Base-by-base conservation (phyloP, 805 yeast genomes). In the Candida succiphila region DNA sequence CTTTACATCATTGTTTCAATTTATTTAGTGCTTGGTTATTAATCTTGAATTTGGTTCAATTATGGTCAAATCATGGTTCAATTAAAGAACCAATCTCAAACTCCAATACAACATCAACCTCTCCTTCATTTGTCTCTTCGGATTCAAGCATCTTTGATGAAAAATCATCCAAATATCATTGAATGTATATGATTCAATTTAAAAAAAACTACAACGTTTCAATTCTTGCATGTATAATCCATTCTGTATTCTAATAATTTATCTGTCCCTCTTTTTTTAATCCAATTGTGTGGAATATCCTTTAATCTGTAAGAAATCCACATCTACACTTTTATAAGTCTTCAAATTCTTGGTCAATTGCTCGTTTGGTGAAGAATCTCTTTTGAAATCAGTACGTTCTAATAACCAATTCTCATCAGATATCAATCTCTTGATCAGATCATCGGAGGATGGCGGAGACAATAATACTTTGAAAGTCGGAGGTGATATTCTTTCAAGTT, bases 1-100 rank as follows among this genome's bases (percentile, higher is more conserved):
- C 88, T 83, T 58, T 87, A 30, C 92, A 87, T 46, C 82, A 83
- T 49, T 54, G 86, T 33, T 68, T 81, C 35, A 86, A 86, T 52
- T 51, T 79, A 14, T 56, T 78, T 34, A 67, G 77, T 51, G 68
- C 78, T 29, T 63, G 78, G 68, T 42, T 73, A 16, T 50, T 67
- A 30, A 31, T 49, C 8, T 30, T 46, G 17, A 29, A 40, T 16
- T 34, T 46, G 25, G 54, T 47, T 29, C 49, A 53, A 24, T 43
- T 41, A 37, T 45, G 56, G 45, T 8, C 10, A 7, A 40, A 38
- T 24, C 39, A 41, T 6, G 34, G 34, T n/a, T n/a, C n/a, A 12
- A 24, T 36, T 10, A 41, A 34, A 19, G 43, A n/a, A n/a, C n/a
- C n/a, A n/a, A n/a, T n/a, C n/a, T n/a, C n/a, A n/a, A n/a, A 35